Evolutionary conservation across 208 protist species (phyloP).

Genomic region (Borovskyia barvae): DNA sequence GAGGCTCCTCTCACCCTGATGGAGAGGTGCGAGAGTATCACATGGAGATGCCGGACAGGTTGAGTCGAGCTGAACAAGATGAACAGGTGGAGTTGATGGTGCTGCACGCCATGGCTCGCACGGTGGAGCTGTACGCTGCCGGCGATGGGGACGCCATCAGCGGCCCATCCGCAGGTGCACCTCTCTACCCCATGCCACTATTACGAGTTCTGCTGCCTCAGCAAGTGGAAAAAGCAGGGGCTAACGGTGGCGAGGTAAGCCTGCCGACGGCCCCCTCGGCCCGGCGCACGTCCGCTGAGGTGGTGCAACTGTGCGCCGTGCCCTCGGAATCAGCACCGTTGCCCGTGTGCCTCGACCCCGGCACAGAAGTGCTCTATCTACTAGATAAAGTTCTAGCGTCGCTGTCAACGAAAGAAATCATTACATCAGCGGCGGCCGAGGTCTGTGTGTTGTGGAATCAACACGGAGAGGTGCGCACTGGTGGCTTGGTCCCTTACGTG

Average conservation of each 20-base stretch:
- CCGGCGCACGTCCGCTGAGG: neutral
- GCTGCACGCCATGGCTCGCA: constrained; percentile 42
- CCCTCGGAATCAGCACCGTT: constrained; percentile 8
- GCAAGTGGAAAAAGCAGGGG: neutral
- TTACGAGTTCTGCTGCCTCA: constrained; percentile 4
- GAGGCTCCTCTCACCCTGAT: neutral
- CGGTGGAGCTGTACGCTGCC: constrained; percentile 1
- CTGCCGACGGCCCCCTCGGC: neutral
- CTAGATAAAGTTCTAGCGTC: constrained; percentile 6
- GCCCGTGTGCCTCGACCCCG: constrained; percentile 3
- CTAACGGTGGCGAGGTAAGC: neutral
- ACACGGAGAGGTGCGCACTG: constrained; percentile 43
- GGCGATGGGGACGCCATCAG: neutral
- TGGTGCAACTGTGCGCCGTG: constrained; percentile 6
- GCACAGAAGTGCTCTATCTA: constrained; percentile 1
- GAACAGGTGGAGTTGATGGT: constrained; percentile 41
- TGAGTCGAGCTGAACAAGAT: constrained; percentile 43
- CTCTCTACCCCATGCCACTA: neutral
- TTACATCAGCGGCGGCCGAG: neutral
- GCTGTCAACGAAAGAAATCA: neutral
- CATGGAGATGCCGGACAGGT: constrained; percentile 31
- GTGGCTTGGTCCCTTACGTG: constrained; percentile 7
- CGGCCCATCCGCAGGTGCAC: neutral
- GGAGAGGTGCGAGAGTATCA: constrained; percentile 28
- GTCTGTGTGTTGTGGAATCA: constrained; percentile 47